Base-by-base conservation (phyloP, 2,329 filamentous ascomycete genomes). In the Colletotrichum aenigma region DNA sequence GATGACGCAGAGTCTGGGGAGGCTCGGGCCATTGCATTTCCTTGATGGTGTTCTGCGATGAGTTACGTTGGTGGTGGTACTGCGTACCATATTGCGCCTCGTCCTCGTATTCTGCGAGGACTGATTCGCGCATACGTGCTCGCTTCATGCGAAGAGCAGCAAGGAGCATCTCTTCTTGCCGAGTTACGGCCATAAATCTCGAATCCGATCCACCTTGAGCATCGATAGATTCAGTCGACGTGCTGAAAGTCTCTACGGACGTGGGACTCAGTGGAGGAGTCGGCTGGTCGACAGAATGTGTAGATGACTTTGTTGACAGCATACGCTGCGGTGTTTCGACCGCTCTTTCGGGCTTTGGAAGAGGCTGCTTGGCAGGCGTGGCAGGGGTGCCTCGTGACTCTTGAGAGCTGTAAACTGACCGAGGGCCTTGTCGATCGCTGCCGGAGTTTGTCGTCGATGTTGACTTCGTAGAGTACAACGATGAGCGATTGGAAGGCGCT, bases 121-220 rank as follows among this genome's bases (percentile, higher is more conserved):
- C 83, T 4, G 85, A 86, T 76, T 90, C 87, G 3, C 89, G 87
- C 87, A 91, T 90, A n/a, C 85, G 84, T 4, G 89, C 87, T n/a
- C 89, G 86, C 83, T 91, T 91, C 78, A 89, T 86, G 10, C 90
- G 86, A 56, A 92, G 84, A 4, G 90, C 90, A 3, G 90, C 88
- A 6, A 92, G 84, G 1, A 92, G 84, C 86, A 91, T 88, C 81
- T 92, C 89, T 76, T 92, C 90, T 76, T 91, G 89, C 6, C 85
- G 86, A 0, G 90, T 91, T 21, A 92, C 89, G 2, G 89, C 88
- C 87, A 92, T 91, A 70, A 91, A 84, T 2, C 90, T 87, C 30
- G 83, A 83, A 55, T 85, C 81, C 32, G 83, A 82, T 38, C 84
- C 81, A 21, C 76, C 79, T 12, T 79, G 77, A 3, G 78, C 79